These are phyloP conservation scores for Zostera marina DNA, from an alignment of 116 monocot genomes.

Conservation along the genomic window DNA sequence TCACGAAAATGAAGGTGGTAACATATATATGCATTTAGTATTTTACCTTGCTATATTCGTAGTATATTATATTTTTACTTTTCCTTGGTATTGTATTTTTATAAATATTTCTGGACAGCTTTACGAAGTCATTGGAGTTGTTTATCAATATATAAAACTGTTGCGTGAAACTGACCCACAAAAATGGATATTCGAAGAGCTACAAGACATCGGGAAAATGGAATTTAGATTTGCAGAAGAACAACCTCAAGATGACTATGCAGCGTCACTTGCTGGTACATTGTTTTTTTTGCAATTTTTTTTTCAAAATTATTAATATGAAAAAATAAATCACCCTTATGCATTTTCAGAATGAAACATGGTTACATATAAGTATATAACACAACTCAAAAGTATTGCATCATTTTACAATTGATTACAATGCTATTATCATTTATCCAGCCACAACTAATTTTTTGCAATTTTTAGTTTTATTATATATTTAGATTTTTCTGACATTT, in stretches of 20 bases:
- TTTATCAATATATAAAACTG: slow-evolving; percentile 86
- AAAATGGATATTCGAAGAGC: slow-evolving; percentile 94
- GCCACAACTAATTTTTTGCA: too few species aligned
- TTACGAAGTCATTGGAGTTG: slow-evolving; percentile 46
- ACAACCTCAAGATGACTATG: slow-evolving; percentile 94
- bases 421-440: too few species aligned
- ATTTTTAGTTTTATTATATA: too few species aligned
- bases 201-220: slow-evolving; percentile 90
- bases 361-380: background rate
- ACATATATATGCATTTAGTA: too few species aligned
- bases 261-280: slow-evolving; percentile 69
- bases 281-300: background rate
- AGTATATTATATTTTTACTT: too few species aligned
- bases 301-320: too few species aligned
- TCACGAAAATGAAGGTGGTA: too few species aligned
- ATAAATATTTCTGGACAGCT: slow-evolving; percentile 32
- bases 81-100: background rate
- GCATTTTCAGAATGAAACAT: background rate
- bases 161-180: slow-evolving; percentile 46
- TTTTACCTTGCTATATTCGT: background rate
- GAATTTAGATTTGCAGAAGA: slow-evolving; percentile 95
- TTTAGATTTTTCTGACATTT: too few species aligned
- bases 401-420: too few species aligned
- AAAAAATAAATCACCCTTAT: too few species aligned
- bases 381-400: background rate